Evolutionary conservation across 306 rosid species (phyloP).

Genomic region (Lablab purpureus): DNA sequence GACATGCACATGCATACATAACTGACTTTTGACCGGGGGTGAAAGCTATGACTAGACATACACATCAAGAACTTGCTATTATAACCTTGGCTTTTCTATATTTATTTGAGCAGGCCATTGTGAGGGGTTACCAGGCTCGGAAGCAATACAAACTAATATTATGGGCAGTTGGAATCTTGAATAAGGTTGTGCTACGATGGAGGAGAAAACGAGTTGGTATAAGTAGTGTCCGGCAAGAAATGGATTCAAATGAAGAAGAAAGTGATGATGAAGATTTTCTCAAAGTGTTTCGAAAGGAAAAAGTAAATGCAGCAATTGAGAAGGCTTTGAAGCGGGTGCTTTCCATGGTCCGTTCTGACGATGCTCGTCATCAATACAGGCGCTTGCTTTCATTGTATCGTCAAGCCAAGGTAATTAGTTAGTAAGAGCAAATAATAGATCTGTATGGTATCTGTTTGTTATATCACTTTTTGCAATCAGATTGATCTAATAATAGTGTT

Average conservation of each 20-base stretch:
- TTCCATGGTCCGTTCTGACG: slow-evolving; percentile 77
- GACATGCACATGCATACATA: slow-evolving; percentile 8
- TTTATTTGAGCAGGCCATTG: slow-evolving; percentile 77
- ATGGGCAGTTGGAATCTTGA: slow-evolving; percentile 92
- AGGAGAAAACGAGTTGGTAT: slow-evolving; percentile 83
- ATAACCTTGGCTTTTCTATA: slow-evolving; percentile 20
- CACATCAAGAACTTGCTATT: slow-evolving; percentile 11
- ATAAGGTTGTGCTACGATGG: slow-evolving; percentile 94
- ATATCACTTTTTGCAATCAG: slow-evolving; percentile 7
- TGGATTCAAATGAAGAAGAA: slow-evolving; percentile 56
- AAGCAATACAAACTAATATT: slow-evolving; percentile 77
- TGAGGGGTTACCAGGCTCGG: slow-evolving; percentile 90
- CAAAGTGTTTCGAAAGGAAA: slow-evolving; percentile 80
- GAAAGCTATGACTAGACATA: not conserved
- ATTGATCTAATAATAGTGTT: slow-evolving; percentile 1
- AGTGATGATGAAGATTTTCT: slow-evolving; percentile 89
- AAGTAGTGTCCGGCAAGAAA: slow-evolving; percentile 64
- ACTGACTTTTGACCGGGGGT: not conserved
- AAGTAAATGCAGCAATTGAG: slow-evolving; percentile 71
- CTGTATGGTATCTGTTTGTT: slow-evolving; percentile 3
- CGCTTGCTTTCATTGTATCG: slow-evolving; percentile 78
- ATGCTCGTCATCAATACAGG: slow-evolving; percentile 84
- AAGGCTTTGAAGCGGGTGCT: slow-evolving; percentile 78
- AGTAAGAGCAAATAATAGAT: not conserved
- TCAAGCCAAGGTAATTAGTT: slow-evolving; percentile 72